Percentiles rank a stretch among this genome's conserved stretches.
These are phyloP conservation scores for Macrophomina phaseolina DNA, from an alignment of 2,329 filamentous ascomycete species.

Conservation along the genomic window DNA sequence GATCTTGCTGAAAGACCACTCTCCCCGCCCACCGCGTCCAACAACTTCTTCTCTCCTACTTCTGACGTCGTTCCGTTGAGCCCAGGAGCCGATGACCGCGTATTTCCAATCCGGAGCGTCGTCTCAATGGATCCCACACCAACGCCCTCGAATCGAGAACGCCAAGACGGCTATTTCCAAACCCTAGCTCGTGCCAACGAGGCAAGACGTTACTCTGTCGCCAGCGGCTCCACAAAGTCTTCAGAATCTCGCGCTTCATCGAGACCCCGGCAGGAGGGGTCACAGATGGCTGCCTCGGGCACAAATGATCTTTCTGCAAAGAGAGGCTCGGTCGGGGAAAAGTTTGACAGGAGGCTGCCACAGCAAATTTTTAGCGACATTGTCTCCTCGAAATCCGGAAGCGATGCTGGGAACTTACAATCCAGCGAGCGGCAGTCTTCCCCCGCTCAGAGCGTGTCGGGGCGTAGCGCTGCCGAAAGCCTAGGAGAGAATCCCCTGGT, in stretches of 20 bases:
- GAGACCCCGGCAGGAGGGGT: neutral
- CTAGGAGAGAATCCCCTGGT: constrained; percentile 56
- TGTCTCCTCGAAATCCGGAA: constrained; percentile 37
- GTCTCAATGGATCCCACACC: constrained; percentile 69
- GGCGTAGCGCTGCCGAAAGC: constrained; percentile 43
- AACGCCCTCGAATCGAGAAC: constrained; percentile 39
- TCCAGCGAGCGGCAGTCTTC: constrained; percentile 36
- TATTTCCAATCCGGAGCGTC: constrained; percentile 83
- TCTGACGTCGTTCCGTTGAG: constrained; percentile 42
- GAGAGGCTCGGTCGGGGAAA: constrained; percentile 5
- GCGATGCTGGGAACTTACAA: constrained; percentile 27
- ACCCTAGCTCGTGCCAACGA: constrained; percentile 34
- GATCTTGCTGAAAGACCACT: constrained; percentile 14
- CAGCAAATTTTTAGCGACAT: constrained; percentile 46
- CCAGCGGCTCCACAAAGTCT: constrained; percentile 35
- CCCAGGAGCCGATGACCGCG: constrained; percentile 61
- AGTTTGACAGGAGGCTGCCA: constrained; percentile 31
- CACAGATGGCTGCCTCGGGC: neutral
- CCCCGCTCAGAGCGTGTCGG: constrained; percentile 36
- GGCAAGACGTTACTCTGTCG: constrained; percentile 38
- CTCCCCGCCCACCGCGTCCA: constrained; percentile 28
- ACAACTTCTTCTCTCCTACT: constrained; percentile 31
- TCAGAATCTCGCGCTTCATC: constrained; percentile 23
- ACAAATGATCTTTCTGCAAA: neutral
- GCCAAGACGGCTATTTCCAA: constrained; percentile 49